Base-by-base conservation (phyloP, 108 stramenopile species). In the Discostella stelligeroides region DNA sequence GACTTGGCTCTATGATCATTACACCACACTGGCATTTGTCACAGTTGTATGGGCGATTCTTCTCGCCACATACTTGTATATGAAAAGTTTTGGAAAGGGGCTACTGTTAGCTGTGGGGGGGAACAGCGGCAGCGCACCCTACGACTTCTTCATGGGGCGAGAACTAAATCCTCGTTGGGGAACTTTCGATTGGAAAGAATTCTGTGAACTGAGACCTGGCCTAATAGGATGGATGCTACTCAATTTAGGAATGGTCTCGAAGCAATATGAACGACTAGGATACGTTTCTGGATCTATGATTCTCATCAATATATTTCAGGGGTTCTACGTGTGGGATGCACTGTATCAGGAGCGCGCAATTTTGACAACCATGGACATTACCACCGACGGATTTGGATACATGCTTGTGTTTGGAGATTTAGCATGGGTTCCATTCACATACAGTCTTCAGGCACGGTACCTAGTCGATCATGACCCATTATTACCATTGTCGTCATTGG, bases 291-390 rank as follows among this genome's bases (percentile, higher is more conserved):
- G 89, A 42, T 84, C 92, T 37, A 98, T 99, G 98, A 71, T 96
- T 18, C 70, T 96, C 21, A 73, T 98, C 30, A 92, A 94, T 54
- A 45, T 89, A 2, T 95, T 97, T 51, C 98, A 98, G 73, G 94
- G 87, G 15, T 54, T 94, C 27, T 99, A 99, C 73, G 98, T 99
- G 10, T 97, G 97, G 96, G 98, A 99, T 73, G 90, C 95, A 13
- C 80, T 96, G 46, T 97, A 88, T 82, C 84, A 91, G 73, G 98
- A 99, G 78, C 83, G 86, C 41, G 88, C 95, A 37, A 98, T 99
- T 42, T 76, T 99, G 12, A 97, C 97, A 30, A 99, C 98, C 47
- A 98, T 99, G 98, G 98, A 99, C 77, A 97, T 99, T 70, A 99
- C 98, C 34, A 98, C 97, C 28, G 98, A 99, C 82, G 98, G 98